phyloP scores from a whole-genome alignment of 352 stramenopile genomes.

The Phytophthora fragariae region DNA sequence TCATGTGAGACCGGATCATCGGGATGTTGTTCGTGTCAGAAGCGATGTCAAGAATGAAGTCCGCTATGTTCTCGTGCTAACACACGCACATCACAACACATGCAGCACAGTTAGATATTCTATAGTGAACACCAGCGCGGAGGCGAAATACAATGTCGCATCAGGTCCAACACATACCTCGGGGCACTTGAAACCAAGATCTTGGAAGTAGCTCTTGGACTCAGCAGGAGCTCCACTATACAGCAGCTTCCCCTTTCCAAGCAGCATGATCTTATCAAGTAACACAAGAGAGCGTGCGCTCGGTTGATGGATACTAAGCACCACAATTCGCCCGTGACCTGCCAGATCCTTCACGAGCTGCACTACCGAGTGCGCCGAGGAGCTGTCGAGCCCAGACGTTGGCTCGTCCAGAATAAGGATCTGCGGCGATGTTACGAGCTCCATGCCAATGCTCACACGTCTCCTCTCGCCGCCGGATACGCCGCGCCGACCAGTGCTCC shows the following conservation, averaged over 20 bases:
- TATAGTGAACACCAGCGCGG: background rate
- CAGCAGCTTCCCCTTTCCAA: slow-evolving; percentile 77
- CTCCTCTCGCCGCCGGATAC: slow-evolving; percentile 93
- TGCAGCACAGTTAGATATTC: background rate
- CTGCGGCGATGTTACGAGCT: slow-evolving; percentile 89
- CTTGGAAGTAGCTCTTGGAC: slow-evolving; percentile 60
- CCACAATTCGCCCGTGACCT: slow-evolving; percentile 69
- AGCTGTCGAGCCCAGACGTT: slow-evolving; percentile 92
- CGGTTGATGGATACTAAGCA: slow-evolving; percentile 89
- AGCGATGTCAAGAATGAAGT: slow-evolving; percentile 79
- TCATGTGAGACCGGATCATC: slow-evolving; percentile 55
- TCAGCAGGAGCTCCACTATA: slow-evolving; percentile 56
- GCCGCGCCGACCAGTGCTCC: slow-evolving; percentile 59
- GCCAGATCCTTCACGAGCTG: slow-evolving; percentile 87
- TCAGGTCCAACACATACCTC: slow-evolving; percentile 33
- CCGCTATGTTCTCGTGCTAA: slow-evolving; percentile 75
- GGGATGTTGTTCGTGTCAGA: slow-evolving; percentile 61
- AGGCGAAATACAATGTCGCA: background rate
- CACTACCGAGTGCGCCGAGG: slow-evolving; percentile 86
- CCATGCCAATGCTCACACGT: slow-evolving; percentile 92
- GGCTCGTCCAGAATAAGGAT: slow-evolving; percentile 91
- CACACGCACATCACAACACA: background rate
- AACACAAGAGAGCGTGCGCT: slow-evolving; percentile 90
- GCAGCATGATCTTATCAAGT: slow-evolving; percentile 89
- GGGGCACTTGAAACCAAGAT: slow-evolving; percentile 65